Evolutionary conservation across 768 basidiomycete species (phyloP), one percentile per base, ranked within the genome.

Genomic region (Tylopilus rubrobrunneus): DNA sequence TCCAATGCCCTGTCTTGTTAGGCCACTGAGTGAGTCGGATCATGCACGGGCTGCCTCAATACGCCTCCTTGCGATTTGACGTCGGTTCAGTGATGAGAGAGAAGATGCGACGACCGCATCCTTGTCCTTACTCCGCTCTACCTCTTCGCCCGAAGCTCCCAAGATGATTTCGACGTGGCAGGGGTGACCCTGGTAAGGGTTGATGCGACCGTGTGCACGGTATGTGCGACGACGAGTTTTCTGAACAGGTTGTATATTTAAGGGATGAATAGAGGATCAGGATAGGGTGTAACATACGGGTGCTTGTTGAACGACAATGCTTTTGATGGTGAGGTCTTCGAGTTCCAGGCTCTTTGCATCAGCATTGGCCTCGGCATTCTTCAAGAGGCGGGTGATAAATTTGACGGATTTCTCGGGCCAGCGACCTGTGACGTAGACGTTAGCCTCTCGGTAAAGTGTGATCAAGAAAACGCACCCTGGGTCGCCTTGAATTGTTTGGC

Each of bases 341-440:
- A 92, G 78, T 53, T 92, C 90, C 60, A 99, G 78, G 75, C 85
- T 92, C 81, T 99, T 99, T 65, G 92, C 92, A 67, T 98, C 95
- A 58, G 97, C 97, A 73, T 99, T 99, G 62, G 97, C 87, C 74
- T 98, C 96, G 41, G 97, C 97, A 74, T 99, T 99, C 84, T 98
- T 98, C 70, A 99, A 75, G 50, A 99, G 84, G 62, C 91, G 86
- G 58, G 87, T 80, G 71, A 99, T 87, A 82, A 94, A 96, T 73
- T 89, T 88, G 75, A 97, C 85, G 48, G 93, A 98, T 78, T 99
- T 98, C 79, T 92, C 95, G 71, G 97, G 97, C 97, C 97, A 98
- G 71, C 97, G 96, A 86, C 97, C 96, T 98, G 62, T 53, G 9
- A 21, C 40, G 23, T 27, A 4, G 10, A 54, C 17, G 48, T 59